phyloP scores from a whole-genome alignment of 2,329 filamentous ascomycete genomes.

The Teratosphaeria nubilosa region DNA sequence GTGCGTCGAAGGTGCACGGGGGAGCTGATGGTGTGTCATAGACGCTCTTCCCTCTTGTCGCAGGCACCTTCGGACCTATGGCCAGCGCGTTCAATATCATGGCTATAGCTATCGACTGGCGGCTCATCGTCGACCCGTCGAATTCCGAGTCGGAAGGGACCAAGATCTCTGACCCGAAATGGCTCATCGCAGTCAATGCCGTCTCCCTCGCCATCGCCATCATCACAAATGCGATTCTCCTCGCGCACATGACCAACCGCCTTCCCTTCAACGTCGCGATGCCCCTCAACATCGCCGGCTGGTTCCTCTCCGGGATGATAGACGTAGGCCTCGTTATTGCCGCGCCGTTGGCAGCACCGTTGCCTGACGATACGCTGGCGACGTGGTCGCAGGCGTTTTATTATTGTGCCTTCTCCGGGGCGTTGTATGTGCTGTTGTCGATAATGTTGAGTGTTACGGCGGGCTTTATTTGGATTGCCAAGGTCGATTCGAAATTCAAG shows the following conservation, averaged over 20 bases:
- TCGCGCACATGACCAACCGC: constrained; percentile 31
- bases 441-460: constrained; percentile 66
- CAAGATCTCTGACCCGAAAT: constrained; percentile 39
- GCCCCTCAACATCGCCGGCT: constrained; percentile 69
- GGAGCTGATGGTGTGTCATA: neutral
- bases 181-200: constrained; percentile 40
- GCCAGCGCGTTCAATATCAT: constrained; percentile 17
- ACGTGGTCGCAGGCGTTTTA: constrained; percentile 72
- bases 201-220: constrained; percentile 44
- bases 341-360: constrained; percentile 50
- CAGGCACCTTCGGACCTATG: constrained; percentile 16
- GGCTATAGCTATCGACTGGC: constrained; percentile 43
- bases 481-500: constrained; percentile 66
- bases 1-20: too few species aligned
- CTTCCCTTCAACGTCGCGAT: constrained; percentile 70
- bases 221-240: constrained; percentile 41
- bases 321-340: constrained; percentile 56
- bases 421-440: constrained; percentile 68
- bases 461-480: constrained; percentile 52
- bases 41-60: constrained; percentile 7
- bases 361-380: constrained; percentile 34
- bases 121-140: constrained; percentile 35
- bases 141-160: constrained; percentile 31
- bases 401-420: constrained; percentile 69
- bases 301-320: constrained; percentile 53